Evolutionary conservation across 1,284 basidiomycete genomes (phyloP).

Genomic region (Sphagnurus paluster): DNA sequence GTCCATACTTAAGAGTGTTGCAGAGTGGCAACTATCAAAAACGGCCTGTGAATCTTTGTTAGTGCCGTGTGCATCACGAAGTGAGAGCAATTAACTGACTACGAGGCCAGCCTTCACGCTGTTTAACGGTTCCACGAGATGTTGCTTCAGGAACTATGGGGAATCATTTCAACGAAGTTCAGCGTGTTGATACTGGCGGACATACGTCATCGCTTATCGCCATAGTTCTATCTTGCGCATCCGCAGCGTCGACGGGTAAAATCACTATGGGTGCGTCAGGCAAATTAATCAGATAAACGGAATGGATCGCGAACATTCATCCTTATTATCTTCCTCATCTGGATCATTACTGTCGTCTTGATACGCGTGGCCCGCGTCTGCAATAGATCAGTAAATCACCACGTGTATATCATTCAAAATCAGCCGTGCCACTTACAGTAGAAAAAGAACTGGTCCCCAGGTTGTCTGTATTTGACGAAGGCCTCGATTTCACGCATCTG

Average conservation of each 20-base stretch:
- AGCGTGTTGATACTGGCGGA: neutral
- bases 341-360: neutral
- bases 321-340: neutral
- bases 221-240: neutral
- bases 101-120: neutral
- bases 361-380: neutral
- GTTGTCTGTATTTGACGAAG: constrained; percentile 6
- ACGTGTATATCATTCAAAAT: neutral
- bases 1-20: neutral
- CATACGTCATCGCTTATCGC: constrained; percentile 2
- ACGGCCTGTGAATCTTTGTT: constrained; percentile 1
- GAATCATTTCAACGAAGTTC: neutral
- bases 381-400: too few relatives aligned
- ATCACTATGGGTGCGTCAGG: neutral
- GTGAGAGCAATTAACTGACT: neutral
- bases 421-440: constrained; percentile 9
- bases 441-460: constrained; percentile 9
- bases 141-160: neutral
- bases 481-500: constrained; percentile 3
- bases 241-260: neutral
- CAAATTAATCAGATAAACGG: neutral
- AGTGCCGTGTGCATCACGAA: neutral
- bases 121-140: neutral
- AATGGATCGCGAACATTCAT: neutral
- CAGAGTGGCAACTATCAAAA: constrained; percentile 6